phyloP scores from a whole-genome alignment of 164 flowering plant genomes.

The Euptelea pleiosperma region DNA sequence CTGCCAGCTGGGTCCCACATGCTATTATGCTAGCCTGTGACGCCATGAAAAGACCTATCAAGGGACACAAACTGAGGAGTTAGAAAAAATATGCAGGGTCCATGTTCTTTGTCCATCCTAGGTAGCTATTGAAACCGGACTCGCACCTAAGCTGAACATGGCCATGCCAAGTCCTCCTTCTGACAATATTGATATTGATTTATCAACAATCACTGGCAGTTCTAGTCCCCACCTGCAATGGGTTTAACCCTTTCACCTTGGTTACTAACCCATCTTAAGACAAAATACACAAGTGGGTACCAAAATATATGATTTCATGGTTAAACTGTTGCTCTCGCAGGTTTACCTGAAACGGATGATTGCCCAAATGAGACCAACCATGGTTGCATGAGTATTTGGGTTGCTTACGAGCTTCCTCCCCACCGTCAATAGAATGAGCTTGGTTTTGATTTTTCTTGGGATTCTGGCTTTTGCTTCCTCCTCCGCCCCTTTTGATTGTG shows the following conservation, averaged over 20 bases:
- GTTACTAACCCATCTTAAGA: neutral
- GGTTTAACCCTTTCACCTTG: slow-evolving; percentile 4
- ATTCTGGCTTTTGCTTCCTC: slow-evolving; percentile 24
- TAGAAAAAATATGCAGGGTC: neutral
- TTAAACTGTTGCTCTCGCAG: neutral
- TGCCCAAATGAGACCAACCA: slow-evolving; percentile 69
- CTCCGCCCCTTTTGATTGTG: slow-evolving; percentile 25
- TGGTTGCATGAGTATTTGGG: slow-evolving; percentile 76
- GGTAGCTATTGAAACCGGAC: neutral
- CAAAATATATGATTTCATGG: neutral
- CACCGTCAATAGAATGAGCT: slow-evolving; percentile 43
- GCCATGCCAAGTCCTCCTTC: slow-evolving; percentile 93
- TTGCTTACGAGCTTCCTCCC: slow-evolving; percentile 66
- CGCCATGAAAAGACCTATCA: slow-evolving; percentile 79
- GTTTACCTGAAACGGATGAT: slow-evolving; percentile 54
- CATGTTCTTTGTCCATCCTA: neutral
- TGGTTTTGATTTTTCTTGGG: slow-evolving; percentile 29
- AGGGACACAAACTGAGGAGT: slow-evolving; percentile 8
- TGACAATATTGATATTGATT: slow-evolving; percentile 56
- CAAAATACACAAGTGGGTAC: neutral
- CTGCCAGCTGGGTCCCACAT: slow-evolving; percentile 48
- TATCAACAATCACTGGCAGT: slow-evolving; percentile 48
- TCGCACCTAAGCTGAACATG: slow-evolving; percentile 84
- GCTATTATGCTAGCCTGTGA: slow-evolving; percentile 53
- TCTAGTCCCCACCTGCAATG: slow-evolving; percentile 55